Conservation (phyloP, 1,284 basidiomycete genomes). For the Mycena citricolor region DNA sequence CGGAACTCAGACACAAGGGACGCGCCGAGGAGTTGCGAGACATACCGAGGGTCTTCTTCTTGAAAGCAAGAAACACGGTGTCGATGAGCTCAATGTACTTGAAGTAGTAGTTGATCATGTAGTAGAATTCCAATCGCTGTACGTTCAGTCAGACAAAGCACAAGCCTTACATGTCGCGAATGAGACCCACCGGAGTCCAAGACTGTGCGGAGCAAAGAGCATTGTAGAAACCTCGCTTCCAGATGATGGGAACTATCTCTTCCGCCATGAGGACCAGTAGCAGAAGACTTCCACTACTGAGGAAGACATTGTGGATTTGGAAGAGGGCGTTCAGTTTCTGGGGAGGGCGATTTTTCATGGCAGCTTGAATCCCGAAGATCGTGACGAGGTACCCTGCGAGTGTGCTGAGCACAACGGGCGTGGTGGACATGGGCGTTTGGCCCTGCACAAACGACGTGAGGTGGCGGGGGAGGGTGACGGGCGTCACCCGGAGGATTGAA, state of each 20-base stretch:
- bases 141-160: slow-evolving; percentile 19
- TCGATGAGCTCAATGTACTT: slow-evolving; percentile 94
- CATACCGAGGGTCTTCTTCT: slow-evolving; percentile 95
- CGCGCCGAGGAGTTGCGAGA: slow-evolving; percentile 34
- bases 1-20: slow-evolving; percentile 16
- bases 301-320: slow-evolving; percentile 89
- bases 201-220: slow-evolving; percentile 77
- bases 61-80: slow-evolving; percentile 95
- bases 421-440: slow-evolving; percentile 79
- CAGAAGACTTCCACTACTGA: slow-evolving; percentile 80
- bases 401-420: slow-evolving; percentile 66
- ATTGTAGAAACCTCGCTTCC: slow-evolving; percentile 70
- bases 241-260: slow-evolving; percentile 80
- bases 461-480: slow-evolving; percentile 58
- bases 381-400: slow-evolving; percentile 82
- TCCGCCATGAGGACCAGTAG: slow-evolving; percentile 88
- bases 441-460: slow-evolving; percentile 71
- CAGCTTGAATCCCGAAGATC: slow-evolving; percentile 84
- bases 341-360: slow-evolving; percentile 80
- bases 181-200: slow-evolving; percentile 78
- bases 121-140: slow-evolving; percentile 86
- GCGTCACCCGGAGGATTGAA: slow-evolving; percentile 57
- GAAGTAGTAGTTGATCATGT: slow-evolving; percentile 99
- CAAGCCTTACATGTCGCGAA: slow-evolving; percentile 14
- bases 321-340: slow-evolving; percentile 86